These are phyloP conservation scores for Paracorniculantispora psalliotae DNA, from an alignment of 2,329 filamentous ascomycete genomes.

Conservation along the genomic window DNA sequence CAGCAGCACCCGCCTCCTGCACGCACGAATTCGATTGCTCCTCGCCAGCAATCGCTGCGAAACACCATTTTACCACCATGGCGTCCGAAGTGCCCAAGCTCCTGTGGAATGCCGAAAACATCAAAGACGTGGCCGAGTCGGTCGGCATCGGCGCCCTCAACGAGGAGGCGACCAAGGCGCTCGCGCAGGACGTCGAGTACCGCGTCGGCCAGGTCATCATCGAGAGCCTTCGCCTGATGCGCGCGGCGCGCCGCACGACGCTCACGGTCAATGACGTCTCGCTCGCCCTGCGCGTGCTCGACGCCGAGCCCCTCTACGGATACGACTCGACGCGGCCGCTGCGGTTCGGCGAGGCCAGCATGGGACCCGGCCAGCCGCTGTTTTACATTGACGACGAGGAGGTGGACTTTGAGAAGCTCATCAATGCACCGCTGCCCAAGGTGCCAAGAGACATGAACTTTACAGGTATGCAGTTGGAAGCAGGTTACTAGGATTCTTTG, in stretches of 20 bases:
- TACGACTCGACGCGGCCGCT: constrained; percentile 90
- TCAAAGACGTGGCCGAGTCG: constrained; percentile 92
- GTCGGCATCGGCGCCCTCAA: constrained; percentile 78
- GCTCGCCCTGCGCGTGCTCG: constrained; percentile 76
- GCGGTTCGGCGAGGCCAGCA: constrained; percentile 86
- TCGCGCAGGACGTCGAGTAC: constrained; percentile 93
- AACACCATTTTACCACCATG: constrained; percentile 23
- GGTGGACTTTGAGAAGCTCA: constrained; percentile 97
- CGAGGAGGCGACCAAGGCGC: constrained; percentile 80
- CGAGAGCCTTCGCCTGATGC: constrained; percentile 95
- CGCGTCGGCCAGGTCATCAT: constrained; percentile 89
- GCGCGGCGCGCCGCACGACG: constrained; percentile 77
- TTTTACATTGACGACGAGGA: constrained; percentile 99
- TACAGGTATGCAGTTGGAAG: constrained; percentile 56
- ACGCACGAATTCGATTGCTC: not conserved
- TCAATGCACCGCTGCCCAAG: constrained; percentile 92
- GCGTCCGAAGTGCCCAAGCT: constrained; percentile 43
- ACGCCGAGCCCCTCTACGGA: constrained; percentile 92
- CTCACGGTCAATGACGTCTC: constrained; percentile 86
- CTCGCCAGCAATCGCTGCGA: not conserved
- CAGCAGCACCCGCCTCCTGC: not conserved
- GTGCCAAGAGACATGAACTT: constrained; percentile 90
- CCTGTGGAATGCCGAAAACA: constrained; percentile 94
- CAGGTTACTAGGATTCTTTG: too few relatives aligned
- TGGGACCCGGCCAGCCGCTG: constrained; percentile 88